Base-by-base conservation (phyloP, 2,329 filamentous ascomycete genomes). In the Karstenula rhodostoma region DNA sequence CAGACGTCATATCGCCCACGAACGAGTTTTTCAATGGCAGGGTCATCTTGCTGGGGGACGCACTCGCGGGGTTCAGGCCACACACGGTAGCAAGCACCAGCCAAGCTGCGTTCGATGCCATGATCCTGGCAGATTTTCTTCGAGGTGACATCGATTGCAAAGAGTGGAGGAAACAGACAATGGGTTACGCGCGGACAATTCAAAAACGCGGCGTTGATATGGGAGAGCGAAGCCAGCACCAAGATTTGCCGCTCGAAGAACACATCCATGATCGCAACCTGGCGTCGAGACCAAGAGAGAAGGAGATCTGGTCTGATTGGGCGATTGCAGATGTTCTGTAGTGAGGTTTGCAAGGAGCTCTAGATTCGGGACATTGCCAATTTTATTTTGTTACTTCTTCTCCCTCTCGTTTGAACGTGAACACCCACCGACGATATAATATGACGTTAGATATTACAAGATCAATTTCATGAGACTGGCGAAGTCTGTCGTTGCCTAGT, bases 31-130 rank as follows among this genome's bases (percentile, higher is more conserved):
- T 77, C 25, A 70, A 75, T 35, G 81, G 81, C 1, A 79, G 76
- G 25, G 73, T 84, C 2, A 56, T 84, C 17, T 64, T 84, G 10
- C 77, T 84, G 2, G 82, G 82, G 0, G 82, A 85, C 66, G 79
- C 82, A 0, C 66, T 84, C 22, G 78, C 81, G 0, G 77, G 80
- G 1, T 81, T 84, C 33, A 66, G 83, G 47, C 82, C 83, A 6
- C 82, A 84, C 60, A 77, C 80, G 3, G 82, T 77, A 0, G 75
- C 78, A 23, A 81, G 80, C 17, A 83, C 82, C 1, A 79, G 81
- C 27, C 82, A 84, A 63, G 81, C 81, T 4, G 82, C 80, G 2
- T 79, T 78, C 44, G 80, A 84, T 65, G 78, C 78, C 4, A 67
- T 80, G 64, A 72, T 71, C 5, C 61, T 83, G 15, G 80, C 73